Conservation (phyloP, 2,329 filamentous ascomycete species). For the Mycocentrospora acerina region DNA sequence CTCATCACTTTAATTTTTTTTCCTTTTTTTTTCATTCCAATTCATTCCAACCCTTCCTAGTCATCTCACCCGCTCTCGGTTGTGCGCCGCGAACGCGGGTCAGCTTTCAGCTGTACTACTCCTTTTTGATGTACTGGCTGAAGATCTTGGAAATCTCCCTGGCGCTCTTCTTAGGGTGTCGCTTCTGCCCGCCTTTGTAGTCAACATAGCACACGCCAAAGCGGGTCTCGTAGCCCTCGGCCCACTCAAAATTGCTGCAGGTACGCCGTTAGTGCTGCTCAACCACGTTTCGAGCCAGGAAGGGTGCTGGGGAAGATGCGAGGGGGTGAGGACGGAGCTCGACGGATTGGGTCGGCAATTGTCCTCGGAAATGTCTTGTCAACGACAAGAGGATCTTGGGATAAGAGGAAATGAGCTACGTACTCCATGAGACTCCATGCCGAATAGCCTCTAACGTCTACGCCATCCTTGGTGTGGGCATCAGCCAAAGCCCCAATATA, state of each 20-base stretch:
- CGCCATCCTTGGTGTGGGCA: conserved; percentile 70
- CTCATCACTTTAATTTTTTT: conserved; percentile 7
- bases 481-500: conserved; percentile 78
- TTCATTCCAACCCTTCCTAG: too few relatives aligned
- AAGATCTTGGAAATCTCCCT: conserved; percentile 70
- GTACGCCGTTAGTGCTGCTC: conserved; percentile 23
- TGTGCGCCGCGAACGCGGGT: too few relatives aligned
- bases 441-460: conserved; percentile 77
- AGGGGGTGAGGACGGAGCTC: conserved; percentile 1
- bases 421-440: conserved; percentile 86
- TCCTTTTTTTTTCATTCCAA: too few relatives aligned
- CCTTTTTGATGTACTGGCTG: conserved; percentile 67
- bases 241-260: conserved; percentile 79
- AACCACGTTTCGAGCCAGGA: conserved; percentile 13
- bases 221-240: conserved; percentile 84
- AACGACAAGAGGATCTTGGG: conserved; percentile 1
- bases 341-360: not conserved
- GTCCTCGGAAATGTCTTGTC: not conserved
- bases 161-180: conserved; percentile 83
- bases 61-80: not conserved
- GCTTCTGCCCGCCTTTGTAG: conserved; percentile 76
- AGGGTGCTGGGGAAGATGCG: conserved; percentile 2
- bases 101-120: conserved; percentile 27
- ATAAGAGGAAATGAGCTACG: conserved; percentile 34
- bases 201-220: conserved; percentile 85